Conservation (phyloP, 78 protist species). For the Dictyostelium purpureum region DNA sequence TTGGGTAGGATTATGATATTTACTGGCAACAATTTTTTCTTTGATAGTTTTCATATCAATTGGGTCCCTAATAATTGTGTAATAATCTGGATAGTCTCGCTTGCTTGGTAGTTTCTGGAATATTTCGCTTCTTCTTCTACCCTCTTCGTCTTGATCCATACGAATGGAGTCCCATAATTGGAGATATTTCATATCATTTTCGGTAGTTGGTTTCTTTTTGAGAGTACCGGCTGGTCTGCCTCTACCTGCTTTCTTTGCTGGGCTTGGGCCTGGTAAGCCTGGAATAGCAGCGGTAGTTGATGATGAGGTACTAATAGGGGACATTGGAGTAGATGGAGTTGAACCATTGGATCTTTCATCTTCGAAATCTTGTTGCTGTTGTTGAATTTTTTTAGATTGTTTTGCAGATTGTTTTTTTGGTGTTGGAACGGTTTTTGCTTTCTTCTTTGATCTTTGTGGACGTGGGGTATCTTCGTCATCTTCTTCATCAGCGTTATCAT, state of each 20-base stretch:
- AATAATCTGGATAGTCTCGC: slow-evolving; percentile 77
- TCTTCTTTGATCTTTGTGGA: slow-evolving; percentile 37
- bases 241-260: slow-evolving; percentile 26
- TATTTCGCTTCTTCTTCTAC: slow-evolving; percentile 53
- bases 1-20: slow-evolving; percentile 14
- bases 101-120: slow-evolving; percentile 65
- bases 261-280: slow-evolving; percentile 14
- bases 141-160: slow-evolving; percentile 28
- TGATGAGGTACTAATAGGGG: neutral
- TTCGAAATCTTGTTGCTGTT: neutral
- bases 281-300: neutral
- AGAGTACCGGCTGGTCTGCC: slow-evolving; percentile 76
- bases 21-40: slow-evolving; percentile 18
- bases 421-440: neutral
- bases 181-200: slow-evolving; percentile 42
- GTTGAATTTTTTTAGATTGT: neutral
- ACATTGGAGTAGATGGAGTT: neutral
- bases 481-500: neutral
- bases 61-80: slow-evolving; percentile 66
- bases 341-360: neutral
- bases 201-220: slow-evolving; percentile 39
- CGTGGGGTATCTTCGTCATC: slow-evolving; percentile 1
- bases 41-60: slow-evolving; percentile 70
- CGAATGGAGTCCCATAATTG: slow-evolving; percentile 19
- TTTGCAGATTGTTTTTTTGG: neutral